Percentiles rank a stretch among this genome's conserved stretches.
Conservation (phyloP, 805 yeast genomes). For the Phaffomyces antillensis region DNA sequence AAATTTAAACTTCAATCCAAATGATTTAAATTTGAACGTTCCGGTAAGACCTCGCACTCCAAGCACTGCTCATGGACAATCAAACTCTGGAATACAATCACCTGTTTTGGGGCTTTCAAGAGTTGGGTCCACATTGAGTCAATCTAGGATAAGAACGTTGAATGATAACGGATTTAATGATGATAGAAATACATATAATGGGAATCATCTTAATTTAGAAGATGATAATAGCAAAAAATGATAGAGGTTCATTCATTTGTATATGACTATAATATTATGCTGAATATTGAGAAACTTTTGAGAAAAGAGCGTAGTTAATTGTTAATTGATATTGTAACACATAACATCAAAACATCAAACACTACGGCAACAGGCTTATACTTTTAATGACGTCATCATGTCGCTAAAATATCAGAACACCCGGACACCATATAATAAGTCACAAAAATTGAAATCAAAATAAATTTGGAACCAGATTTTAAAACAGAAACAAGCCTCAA, state of each 20-base stretch:
- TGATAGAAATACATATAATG: slow-evolving; percentile 47
- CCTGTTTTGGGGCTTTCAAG: slow-evolving; percentile 7
- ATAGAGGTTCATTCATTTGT: neutral
- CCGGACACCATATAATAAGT: too few relatives aligned
- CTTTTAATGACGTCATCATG: too few relatives aligned
- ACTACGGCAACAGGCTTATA: too few relatives aligned
- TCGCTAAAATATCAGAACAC: too few relatives aligned
- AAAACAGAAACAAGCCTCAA: neutral
- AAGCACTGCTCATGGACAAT: slow-evolving; percentile 14
- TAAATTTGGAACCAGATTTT: neutral
- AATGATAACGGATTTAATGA: slow-evolving; percentile 19
- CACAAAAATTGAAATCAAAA: too few relatives aligned
- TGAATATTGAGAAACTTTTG: neutral
- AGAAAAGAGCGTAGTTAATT: too few relatives aligned
- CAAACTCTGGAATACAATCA: slow-evolving; percentile 1
- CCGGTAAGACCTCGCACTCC: slow-evolving; percentile 11
- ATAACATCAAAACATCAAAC: too few relatives aligned
- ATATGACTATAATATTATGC: neutral
- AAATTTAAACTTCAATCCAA: slow-evolving; percentile 16
- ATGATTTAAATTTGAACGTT: neutral
- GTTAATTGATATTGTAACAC: too few relatives aligned
- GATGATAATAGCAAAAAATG: slow-evolving; percentile 28
- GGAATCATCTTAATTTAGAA: slow-evolving; percentile 46
- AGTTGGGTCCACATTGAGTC: slow-evolving; percentile 5
- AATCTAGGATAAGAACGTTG: slow-evolving; percentile 24